These are phyloP conservation scores for Recurvomyces mirabilis DNA, from an alignment of 495 filamentous ascomycete species.

Conservation along the genomic window DNA sequence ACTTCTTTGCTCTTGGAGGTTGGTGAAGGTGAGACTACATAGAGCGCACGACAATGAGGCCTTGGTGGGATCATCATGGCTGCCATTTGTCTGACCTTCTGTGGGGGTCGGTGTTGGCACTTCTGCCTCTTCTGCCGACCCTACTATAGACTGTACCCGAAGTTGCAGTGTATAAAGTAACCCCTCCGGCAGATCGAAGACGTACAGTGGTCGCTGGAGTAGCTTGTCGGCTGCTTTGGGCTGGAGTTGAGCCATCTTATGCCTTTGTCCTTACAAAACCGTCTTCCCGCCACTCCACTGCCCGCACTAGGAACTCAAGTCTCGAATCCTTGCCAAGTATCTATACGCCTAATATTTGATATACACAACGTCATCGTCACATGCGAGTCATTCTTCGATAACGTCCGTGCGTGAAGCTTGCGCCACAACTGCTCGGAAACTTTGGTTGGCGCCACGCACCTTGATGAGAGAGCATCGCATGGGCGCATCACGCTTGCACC, in stretches of 20 bases:
- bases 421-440: no score
- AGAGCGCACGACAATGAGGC: slow-evolving; percentile 65
- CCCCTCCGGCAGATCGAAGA: slow-evolving; percentile 76
- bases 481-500: neutral
- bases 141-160: slow-evolving; percentile 17
- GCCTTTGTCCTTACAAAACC: slow-evolving; percentile 2
- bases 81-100: slow-evolving; percentile 21
- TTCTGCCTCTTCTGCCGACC: neutral
- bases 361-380: no score
- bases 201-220: slow-evolving; percentile 26
- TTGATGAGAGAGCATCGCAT: no score
- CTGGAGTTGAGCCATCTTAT: neutral
- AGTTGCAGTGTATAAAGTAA: slow-evolving; percentile 54
- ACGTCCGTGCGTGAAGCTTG: no score
- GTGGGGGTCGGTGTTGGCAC: neutral
- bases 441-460: no score
- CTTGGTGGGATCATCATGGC: slow-evolving; percentile 38
- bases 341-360: no score
- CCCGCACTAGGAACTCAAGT: no score
- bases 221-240: slow-evolving; percentile 12
- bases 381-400: no score
- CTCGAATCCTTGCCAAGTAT: no score
- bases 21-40: slow-evolving; percentile 58
- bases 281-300: no score
- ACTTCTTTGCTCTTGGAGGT: slow-evolving; percentile 67